Conservation (phyloP, 441 rosid genomes). For the Arabidopsis hybrid region DNA sequence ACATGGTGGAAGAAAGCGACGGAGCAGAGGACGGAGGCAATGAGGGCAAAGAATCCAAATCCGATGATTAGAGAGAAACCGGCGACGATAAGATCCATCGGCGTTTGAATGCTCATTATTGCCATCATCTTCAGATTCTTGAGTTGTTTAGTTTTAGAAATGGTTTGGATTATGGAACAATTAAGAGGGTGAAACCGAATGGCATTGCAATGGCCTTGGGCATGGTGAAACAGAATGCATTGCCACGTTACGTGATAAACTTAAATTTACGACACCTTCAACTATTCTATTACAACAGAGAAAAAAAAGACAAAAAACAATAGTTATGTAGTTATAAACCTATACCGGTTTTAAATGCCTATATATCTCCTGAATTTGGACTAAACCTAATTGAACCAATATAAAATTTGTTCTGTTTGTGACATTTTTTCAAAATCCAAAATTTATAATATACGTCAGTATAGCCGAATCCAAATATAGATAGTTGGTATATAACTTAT, state of each 20-base stretch:
- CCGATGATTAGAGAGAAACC: constrained; percentile 72
- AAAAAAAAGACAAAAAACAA: too few relatives aligned
- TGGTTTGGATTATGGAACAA: neutral
- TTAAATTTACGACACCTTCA: constrained; percentile 4
- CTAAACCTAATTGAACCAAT: too few relatives aligned
- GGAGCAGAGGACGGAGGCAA: constrained; percentile 69
- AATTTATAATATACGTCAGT: too few relatives aligned
- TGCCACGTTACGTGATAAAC: constrained; percentile 36
- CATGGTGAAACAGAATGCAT: constrained; percentile 12
- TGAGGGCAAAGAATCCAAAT: constrained; percentile 65
- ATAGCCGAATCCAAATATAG: too few relatives aligned
- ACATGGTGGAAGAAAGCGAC: constrained; percentile 67
- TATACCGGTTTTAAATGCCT: too few relatives aligned
- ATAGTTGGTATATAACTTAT: too few relatives aligned
- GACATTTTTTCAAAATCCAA: too few relatives aligned
- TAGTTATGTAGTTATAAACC: too few relatives aligned
- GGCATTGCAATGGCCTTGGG: neutral
- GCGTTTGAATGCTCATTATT: constrained; percentile 46
- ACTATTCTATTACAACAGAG: neutral
- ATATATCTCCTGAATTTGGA: too few relatives aligned
- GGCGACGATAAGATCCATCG: constrained; percentile 68
- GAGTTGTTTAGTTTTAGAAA: neutral
- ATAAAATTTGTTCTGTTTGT: too few relatives aligned
- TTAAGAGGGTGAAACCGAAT: neutral
- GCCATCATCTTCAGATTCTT: constrained; percentile 37